Percentiles rank a stretch among this genome's conserved stretches.
phyloP scores from a whole-genome alignment of 2,329 filamentous ascomycete species.

The Gnomoniopsis sp. region DNA sequence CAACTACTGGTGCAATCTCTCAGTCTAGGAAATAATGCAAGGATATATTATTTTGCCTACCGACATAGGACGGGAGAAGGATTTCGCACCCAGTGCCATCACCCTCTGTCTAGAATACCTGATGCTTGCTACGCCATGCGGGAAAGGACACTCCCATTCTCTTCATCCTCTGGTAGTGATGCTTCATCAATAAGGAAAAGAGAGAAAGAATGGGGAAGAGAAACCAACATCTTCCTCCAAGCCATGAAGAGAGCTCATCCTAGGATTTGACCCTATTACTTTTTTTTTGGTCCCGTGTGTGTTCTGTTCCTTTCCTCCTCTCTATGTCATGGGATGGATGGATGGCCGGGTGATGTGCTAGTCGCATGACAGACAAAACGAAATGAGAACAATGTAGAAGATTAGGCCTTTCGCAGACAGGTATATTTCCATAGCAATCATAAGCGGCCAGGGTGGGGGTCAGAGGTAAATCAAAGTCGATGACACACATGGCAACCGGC shows the following conservation, averaged over 20 bases:
- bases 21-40: no score
- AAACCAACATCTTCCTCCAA: conserved; percentile 1
- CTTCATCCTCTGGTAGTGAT: background rate
- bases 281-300: no score
- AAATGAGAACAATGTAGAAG: background rate
- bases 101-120: background rate
- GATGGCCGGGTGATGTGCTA: background rate
- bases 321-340: background rate
- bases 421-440: background rate
- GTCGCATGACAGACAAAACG: background rate
- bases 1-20: no score
- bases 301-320: background rate
- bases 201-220: background rate
- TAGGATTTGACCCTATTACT: background rate
- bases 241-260: background rate
- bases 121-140: background rate
- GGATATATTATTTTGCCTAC: no score
- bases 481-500: background rate
- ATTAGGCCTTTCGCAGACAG: background rate
- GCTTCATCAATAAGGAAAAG: background rate
- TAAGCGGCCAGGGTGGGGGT: background rate
- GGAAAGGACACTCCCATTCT: background rate
- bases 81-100: no score
- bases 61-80: no score
- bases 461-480: background rate